A percentile compares a stretch with the other conserved stretches of the same genome.
phyloP scores from a whole-genome alignment of 2,329 filamentous ascomycete genomes.

The Waltergamsia citrina region DNA sequence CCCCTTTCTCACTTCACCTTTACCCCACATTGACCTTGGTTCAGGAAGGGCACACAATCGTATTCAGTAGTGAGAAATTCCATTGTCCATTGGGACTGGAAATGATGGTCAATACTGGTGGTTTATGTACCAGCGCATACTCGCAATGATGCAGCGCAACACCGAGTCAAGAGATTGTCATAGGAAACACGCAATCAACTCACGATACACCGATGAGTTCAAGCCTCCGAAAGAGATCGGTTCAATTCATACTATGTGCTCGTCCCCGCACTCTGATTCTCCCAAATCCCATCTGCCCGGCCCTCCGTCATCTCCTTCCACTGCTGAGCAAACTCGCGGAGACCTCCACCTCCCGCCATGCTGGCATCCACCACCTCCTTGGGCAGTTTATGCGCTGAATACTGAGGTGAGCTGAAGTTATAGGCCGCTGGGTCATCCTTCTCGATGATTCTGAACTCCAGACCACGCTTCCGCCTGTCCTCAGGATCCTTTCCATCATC shows the following conservation, averaged over 20 bases:
- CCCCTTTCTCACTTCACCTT: no score
- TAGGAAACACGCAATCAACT: background rate
- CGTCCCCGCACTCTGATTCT: constrained; percentile 12
- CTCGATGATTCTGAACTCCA: constrained; percentile 75
- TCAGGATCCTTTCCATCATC: constrained; percentile 38
- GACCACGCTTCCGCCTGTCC: constrained; percentile 16
- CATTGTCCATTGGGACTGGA: no score
- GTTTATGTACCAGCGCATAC: no score
- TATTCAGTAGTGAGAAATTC: no score
- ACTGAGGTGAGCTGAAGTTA: constrained; percentile 75
- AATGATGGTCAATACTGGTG: no score
- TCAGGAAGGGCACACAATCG: no score
- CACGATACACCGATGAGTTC: background rate
- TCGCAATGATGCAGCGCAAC: no score
- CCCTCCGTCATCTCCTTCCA: constrained; percentile 55
- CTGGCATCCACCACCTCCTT: constrained; percentile 79
- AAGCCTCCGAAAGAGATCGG: background rate
- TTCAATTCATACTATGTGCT: constrained; percentile 3
- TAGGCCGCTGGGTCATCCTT: constrained; percentile 84
- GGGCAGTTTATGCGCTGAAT: constrained; percentile 91
- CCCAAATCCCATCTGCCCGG: constrained; percentile 28
- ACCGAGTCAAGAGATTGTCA: no score
- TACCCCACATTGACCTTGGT: no score
- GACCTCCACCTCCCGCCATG: constrained; percentile 58
- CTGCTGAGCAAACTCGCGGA: constrained; percentile 70